phyloP scores from a whole-genome alignment of 805 yeast species.

The Yarrowia phangngaensis region DNA sequence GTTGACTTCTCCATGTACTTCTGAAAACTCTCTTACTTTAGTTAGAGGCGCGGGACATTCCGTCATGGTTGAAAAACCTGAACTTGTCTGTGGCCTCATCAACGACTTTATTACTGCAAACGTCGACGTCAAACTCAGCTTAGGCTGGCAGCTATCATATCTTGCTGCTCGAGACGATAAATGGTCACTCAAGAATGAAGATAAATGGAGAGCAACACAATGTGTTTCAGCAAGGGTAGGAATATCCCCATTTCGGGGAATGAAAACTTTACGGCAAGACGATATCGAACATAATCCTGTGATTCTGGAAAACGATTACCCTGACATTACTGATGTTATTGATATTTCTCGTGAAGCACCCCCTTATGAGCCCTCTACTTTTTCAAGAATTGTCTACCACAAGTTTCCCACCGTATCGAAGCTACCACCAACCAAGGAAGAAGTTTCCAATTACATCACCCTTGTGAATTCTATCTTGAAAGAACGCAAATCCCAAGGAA shows the following conservation, averaged over 20 bases:
- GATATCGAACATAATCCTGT: slow-evolving; percentile 60
- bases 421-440: slow-evolving; percentile 62
- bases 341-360: slow-evolving; percentile 65
- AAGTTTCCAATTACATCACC: slow-evolving; percentile 54
- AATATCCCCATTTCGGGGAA: slow-evolving; percentile 55
- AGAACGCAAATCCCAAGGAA: slow-evolving; percentile 30
- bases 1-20: slow-evolving; percentile 35
- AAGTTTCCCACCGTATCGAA: slow-evolving; percentile 77
- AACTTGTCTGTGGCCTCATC: slow-evolving; percentile 57
- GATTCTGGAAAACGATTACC: slow-evolving; percentile 48
- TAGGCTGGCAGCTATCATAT: slow-evolving; percentile 66
- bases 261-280: slow-evolving; percentile 69
- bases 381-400: slow-evolving; percentile 53
- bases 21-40: slow-evolving; percentile 41
- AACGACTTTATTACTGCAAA: slow-evolving; percentile 53
- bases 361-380: slow-evolving; percentile 61
- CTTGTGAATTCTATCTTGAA: slow-evolving; percentile 49
- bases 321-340: slow-evolving; percentile 55
- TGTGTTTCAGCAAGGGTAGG: slow-evolving; percentile 43
- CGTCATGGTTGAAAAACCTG: slow-evolving; percentile 58
- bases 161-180: slow-evolving; percentile 54
- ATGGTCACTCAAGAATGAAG: slow-evolving; percentile 75
- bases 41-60: slow-evolving; percentile 59
- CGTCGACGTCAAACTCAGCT: slow-evolving; percentile 53
- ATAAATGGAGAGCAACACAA: slow-evolving; percentile 60